Evolutionary conservation across 192 early-diverging fungal genomes (phyloP), one percentile per base, ranked within the genome.

Genomic region (Linnemannia schmuckeri): DNA sequence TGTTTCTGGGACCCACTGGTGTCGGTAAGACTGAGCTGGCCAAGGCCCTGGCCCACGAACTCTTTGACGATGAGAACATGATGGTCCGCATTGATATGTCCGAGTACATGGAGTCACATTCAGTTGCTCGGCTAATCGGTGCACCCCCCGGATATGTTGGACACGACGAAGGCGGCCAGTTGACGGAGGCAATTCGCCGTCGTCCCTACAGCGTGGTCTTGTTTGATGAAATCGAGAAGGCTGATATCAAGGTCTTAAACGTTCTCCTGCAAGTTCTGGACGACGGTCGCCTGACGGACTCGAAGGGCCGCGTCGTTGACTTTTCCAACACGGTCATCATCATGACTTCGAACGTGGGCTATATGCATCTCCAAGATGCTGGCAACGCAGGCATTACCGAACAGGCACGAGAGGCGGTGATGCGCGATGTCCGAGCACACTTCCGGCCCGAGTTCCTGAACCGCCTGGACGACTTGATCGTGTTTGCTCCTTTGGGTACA

Each of bases 191-290:
- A 7, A 94, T 99, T 47, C 94, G 99, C 70, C 92, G 96, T 75
- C 93, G 94, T 47, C 97, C 98, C 22, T 99, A 99, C 92, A 94
- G 93, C 41, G 97, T 99, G 10, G 90, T 99, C 33, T 93, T 99
- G 35, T 96, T 99, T 82, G 99, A 99, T 89, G 99, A 99, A 89
- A 95, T 99, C 72, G 99, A 99, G 79, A 99, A 99, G 90, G 98
- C 98, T 4, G 97, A 99, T 70, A 77, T 92, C 44, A 92, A 92
- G 89, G 96, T 97, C 24, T 91, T 95, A 27, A 96, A 96, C 77
- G 90, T 97, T 57, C 82, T 97, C 52, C 90, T 97, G 30, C 94
- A 96, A 83, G 89, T 97, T 17, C 91, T 97, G n/a, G 99, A 99
- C 86, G 98, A 99, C 83, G 99, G 97, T 68, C 91, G 96, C 37